phyloP scores from a whole-genome alignment of 2,329 filamentous ascomycete genomes.

The Neonectria coccinea region DNA sequence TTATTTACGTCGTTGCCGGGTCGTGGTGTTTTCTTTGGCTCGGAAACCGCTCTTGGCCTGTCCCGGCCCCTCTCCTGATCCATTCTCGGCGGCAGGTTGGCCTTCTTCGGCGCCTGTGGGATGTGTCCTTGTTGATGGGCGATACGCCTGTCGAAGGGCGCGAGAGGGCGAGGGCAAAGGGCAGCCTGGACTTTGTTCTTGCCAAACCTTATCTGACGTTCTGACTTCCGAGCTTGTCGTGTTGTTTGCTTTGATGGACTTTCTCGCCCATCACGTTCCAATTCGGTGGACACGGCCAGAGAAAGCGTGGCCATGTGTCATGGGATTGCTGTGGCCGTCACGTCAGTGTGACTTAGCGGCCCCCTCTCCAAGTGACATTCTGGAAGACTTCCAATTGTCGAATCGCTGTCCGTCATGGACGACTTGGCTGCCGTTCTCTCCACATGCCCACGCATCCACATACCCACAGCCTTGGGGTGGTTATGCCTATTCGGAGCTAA shows the following conservation, averaged over 20 bases:
- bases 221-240: constrained; percentile 13
- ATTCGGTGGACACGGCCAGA: constrained; percentile 28
- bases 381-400: constrained; percentile 49
- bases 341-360: constrained; percentile 44
- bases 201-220: constrained; percentile 35
- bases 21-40: constrained; percentile 16
- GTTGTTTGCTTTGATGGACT: constrained; percentile 24
- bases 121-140: constrained; percentile 23
- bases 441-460: constrained; percentile 25
- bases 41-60: background rate
- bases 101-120: constrained; percentile 8
- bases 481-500: constrained; percentile 26
- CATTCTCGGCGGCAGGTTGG: constrained; percentile 18
- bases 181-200: constrained; percentile 21
- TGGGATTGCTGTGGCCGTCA: constrained; percentile 41
- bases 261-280: constrained; percentile 31
- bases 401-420: constrained; percentile 42
- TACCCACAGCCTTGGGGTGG: constrained; percentile 25
- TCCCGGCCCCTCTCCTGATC: constrained; percentile 14
- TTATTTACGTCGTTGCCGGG: constrained; percentile 8
- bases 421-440: constrained; percentile 29
- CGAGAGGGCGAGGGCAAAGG: background rate
- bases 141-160: constrained; percentile 33
- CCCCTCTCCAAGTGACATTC: constrained; percentile 38
- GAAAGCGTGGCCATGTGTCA: constrained; percentile 40